phyloP scores from a whole-genome alignment of 768 basidiomycete species.

The Lactarius quietus region DNA sequence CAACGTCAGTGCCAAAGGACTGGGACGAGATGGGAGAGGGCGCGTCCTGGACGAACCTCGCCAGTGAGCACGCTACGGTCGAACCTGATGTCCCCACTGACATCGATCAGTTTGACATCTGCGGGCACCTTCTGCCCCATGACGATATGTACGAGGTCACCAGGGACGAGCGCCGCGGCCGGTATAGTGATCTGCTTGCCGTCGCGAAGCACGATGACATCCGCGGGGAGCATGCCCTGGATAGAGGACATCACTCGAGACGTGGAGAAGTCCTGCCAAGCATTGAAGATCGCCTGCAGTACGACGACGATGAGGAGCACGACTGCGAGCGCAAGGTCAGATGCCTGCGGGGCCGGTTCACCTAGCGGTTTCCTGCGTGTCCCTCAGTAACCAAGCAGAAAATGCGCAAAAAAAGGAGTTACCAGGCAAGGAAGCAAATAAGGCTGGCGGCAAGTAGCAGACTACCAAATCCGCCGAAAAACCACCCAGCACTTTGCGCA shows the following conservation, averaged over 20 bases:
- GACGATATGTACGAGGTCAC: conserved; percentile 59
- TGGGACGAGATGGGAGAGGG: no score
- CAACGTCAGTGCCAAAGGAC: conserved; percentile 30
- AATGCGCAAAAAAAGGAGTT: conserved; percentile 6
- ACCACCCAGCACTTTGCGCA: conserved; percentile 47
- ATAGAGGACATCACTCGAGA: conserved; percentile 59
- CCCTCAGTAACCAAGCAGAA: not conserved
- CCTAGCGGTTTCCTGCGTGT: conserved; percentile 54
- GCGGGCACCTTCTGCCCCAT: conserved; percentile 71
- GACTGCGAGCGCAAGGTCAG: conserved; percentile 60
- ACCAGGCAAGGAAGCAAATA: conserved; percentile 54
- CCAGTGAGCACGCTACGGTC: conserved; percentile 67
- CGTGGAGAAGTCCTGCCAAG: conserved; percentile 55
- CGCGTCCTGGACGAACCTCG: conserved; percentile 39
- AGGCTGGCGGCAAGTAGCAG: conserved; percentile 45
- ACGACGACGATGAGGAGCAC: conserved; percentile 46
- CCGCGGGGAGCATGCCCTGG: conserved; percentile 61
- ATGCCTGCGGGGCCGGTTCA: conserved; percentile 46
- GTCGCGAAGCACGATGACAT: conserved; percentile 60
- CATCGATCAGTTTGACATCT: conserved; percentile 60
- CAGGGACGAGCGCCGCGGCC: conserved; percentile 61
- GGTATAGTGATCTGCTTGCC: conserved; percentile 42
- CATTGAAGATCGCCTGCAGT: conserved; percentile 44
- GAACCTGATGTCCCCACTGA: conserved; percentile 54
- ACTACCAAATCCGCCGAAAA: conserved; percentile 53